Percentiles rank a stretch among this genome's conserved stretches.
These are phyloP conservation scores for Cryptosporidium muris DNA, from an alignment of 169 alveolate species.

Conservation along the genomic window DNA sequence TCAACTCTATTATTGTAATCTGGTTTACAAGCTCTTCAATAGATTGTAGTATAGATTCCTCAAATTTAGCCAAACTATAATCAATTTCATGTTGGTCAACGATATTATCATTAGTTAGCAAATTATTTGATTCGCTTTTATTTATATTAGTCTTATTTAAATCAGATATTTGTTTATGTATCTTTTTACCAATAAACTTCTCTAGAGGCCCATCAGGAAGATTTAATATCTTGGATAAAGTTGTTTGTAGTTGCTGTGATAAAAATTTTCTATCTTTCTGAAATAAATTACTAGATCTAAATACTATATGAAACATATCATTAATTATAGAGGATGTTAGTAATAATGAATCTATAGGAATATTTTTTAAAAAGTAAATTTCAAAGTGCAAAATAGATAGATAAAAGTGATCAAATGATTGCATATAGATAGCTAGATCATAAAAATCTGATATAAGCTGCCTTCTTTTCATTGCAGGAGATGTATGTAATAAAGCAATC, in stretches of 20 bases:
- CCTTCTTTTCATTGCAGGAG: conserved; percentile 40
- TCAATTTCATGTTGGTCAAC: conserved; percentile 32
- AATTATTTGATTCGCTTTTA: background rate
- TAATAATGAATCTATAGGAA: conserved; percentile 51
- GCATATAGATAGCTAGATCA: conserved; percentile 44
- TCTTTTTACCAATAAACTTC: conserved; percentile 15
- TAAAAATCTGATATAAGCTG: conserved; percentile 27
- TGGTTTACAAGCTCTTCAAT: conserved; percentile 32
- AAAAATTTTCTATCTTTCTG: conserved; percentile 14
- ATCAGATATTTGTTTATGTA: background rate
- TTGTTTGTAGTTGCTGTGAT: conserved; percentile 40
- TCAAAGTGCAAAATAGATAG: conserved; percentile 46
- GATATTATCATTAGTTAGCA: background rate
- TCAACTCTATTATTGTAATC: conserved; percentile 18
- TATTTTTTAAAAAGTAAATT: conserved; percentile 35
- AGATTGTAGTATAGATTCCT: conserved; percentile 7
- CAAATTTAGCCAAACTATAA: conserved; percentile 6
- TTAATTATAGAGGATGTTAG: conserved; percentile 49
- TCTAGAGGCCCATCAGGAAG: conserved; percentile 21
- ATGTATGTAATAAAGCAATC: conserved; percentile 47
- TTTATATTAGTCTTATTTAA: background rate
- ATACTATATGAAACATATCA: conserved; percentile 46
- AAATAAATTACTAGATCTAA: conserved; percentile 18
- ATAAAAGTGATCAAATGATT: conserved; percentile 56
- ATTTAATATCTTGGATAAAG: conserved; percentile 8